Percentiles rank a stretch among this genome's conserved stretches.
phyloP scores from a whole-genome alignment of 768 basidiomycete genomes.

The Suillus brevipes region DNA sequence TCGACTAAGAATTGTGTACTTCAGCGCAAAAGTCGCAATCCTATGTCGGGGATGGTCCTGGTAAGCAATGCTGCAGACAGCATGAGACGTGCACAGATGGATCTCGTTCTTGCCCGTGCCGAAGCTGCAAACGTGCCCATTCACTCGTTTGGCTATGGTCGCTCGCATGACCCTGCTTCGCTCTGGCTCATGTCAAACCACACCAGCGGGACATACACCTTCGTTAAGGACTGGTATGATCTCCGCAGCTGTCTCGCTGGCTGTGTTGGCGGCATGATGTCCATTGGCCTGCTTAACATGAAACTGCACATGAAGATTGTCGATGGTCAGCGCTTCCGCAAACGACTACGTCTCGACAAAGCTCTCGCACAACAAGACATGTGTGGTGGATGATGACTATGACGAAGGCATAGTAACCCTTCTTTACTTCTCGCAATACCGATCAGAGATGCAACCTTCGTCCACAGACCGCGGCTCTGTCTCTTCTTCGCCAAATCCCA shows the following conservation, averaged over 20 bases:
- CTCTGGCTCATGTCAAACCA: constrained; percentile 99
- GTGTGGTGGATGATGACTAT: constrained; percentile 88
- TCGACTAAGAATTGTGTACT: too few species aligned
- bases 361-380: too few species aligned
- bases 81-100: constrained; percentile 95
- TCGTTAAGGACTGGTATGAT: constrained; percentile 98
- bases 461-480: constrained; percentile 58
- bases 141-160: constrained; percentile 95
- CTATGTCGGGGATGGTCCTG: constrained; percentile 87
- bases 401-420: constrained; percentile 88
- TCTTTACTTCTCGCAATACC: constrained; percentile 61
- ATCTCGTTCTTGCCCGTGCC: constrained; percentile 92
- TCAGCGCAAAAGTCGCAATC: constrained; percentile 90
- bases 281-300: constrained; percentile 89
- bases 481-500: constrained; percentile 42
- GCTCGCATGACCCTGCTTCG: constrained; percentile 95
- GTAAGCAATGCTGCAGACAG: constrained; percentile 92
- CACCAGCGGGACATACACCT: constrained; percentile 95
- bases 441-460: constrained; percentile 32
- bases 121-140: constrained; percentile 97
- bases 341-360: too few species aligned
- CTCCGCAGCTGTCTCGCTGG: constrained; percentile 91
- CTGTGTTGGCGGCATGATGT: constrained; percentile 95
- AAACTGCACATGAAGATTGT: constrained; percentile 94
- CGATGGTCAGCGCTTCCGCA: constrained; percentile 86